Conservation (phyloP, 2,329 filamentous ascomycete species). For the Aureobasidium sp. region DNA sequence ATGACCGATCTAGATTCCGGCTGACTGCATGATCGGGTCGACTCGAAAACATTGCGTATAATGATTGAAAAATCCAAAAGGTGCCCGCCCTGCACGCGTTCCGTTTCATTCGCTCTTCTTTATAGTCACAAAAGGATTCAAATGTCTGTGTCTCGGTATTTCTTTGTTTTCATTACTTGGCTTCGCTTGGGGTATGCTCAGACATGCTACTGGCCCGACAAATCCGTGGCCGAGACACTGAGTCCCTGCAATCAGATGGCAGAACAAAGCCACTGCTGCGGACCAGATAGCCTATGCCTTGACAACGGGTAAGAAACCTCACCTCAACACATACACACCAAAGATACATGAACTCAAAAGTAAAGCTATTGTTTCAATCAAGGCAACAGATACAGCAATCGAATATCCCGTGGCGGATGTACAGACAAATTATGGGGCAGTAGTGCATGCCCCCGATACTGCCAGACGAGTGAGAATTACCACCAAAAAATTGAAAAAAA, state of each 20-base stretch:
- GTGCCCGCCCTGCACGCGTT: neutral
- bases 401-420: neutral
- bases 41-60: no score
- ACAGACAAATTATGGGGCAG: neutral
- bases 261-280: neutral
- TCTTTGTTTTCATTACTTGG: neutral
- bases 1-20: neutral
- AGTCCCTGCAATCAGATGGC: neutral
- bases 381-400: neutral
- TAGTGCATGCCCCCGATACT: neutral
- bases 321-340: no score
- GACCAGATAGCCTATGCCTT: neutral
- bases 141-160: neutral
- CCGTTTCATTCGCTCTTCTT: neutral
- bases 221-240: neutral
- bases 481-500: no score
- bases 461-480: neutral
- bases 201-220: constrained; percentile 1
- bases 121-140: neutral
- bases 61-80: no score
- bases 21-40: neutral
- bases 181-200: neutral
- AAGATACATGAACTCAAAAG: no score
- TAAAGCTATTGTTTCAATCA: constrained; percentile 1
- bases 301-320: neutral